Conservation (phyloP, 805 yeast species). For the Candida ovalis region DNA sequence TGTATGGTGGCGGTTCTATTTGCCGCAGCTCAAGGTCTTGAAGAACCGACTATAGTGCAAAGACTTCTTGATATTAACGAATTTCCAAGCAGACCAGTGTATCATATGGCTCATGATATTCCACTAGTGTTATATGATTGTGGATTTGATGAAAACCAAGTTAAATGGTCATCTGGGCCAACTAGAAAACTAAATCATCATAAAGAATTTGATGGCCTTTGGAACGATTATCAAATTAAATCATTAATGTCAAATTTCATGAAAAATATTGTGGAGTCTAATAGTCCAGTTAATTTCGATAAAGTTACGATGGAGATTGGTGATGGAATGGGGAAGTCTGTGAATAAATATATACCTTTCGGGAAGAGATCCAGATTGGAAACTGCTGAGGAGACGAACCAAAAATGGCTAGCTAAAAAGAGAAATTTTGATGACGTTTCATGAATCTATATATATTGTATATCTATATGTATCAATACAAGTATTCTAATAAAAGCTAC, state of each 20-base stretch:
- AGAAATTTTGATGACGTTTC: constrained; percentile 1
- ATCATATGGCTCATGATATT: constrained; percentile 84
- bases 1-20: constrained; percentile 88
- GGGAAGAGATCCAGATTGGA: constrained; percentile 54
- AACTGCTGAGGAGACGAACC: constrained; percentile 66
- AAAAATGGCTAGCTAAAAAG: constrained; percentile 47
- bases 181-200: constrained; percentile 38
- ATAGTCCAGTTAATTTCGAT: constrained; percentile 22
- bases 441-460: neutral
- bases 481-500: neutral
- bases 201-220: constrained; percentile 43
- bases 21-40: constrained; percentile 75
- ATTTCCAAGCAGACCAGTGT: constrained; percentile 67
- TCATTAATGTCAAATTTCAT: constrained; percentile 49
- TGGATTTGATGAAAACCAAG: constrained; percentile 48
- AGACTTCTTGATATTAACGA: constrained; percentile 55
- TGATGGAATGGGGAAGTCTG: constrained; percentile 71
- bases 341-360: constrained; percentile 54
- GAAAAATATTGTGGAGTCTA: constrained; percentile 34
- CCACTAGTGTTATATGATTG: constrained; percentile 89
- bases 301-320: constrained; percentile 48
- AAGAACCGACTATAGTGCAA: constrained; percentile 52
- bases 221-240: constrained; percentile 57
- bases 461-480: neutral
- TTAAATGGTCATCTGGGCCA: constrained; percentile 57